Evolutionary conservation across 2,329 filamentous ascomycete genomes (phyloP).

Genomic region (Colletotrichum nymphaeae): DNA sequence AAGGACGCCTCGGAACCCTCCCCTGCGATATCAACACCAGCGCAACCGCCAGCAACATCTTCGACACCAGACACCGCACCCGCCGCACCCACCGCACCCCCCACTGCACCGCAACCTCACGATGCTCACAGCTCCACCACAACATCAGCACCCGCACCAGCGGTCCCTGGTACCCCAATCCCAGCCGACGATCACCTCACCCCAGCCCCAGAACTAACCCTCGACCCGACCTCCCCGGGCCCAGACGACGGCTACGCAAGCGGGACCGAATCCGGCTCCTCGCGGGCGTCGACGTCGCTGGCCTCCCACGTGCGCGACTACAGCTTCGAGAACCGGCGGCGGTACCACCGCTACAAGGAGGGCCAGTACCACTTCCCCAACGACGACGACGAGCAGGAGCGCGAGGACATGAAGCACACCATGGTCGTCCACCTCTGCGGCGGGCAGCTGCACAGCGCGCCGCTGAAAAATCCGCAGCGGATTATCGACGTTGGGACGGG

Average conservation of each 20-base stretch:
- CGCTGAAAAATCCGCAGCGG: constrained; percentile 50
- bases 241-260: constrained; percentile 31
- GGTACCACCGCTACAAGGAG: constrained; percentile 54
- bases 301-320: constrained; percentile 51
- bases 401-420: constrained; percentile 52
- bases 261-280: constrained; percentile 38
- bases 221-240: neutral
- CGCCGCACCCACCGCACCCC: too few relatives aligned
- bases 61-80: neutral
- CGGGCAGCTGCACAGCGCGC: constrained; percentile 54
- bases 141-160: neutral
- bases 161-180: neutral
- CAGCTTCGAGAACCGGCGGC: constrained; percentile 53
- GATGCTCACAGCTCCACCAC: neutral
- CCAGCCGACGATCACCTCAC: neutral
- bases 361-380: constrained; percentile 59
- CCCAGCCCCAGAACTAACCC: neutral
- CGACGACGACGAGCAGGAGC: constrained; percentile 53
- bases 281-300: constrained; percentile 40
- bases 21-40: too few relatives aligned
- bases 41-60: neutral
- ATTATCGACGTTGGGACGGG: constrained; percentile 59
- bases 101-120: neutral
- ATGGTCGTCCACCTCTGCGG: constrained; percentile 50
- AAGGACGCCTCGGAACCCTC: neutral